A percentile compares a stretch with the other conserved stretches of the same genome.
Conservation (phyloP, 176 grass and related monocot species). For the Coix lacrymajobi region DNA sequence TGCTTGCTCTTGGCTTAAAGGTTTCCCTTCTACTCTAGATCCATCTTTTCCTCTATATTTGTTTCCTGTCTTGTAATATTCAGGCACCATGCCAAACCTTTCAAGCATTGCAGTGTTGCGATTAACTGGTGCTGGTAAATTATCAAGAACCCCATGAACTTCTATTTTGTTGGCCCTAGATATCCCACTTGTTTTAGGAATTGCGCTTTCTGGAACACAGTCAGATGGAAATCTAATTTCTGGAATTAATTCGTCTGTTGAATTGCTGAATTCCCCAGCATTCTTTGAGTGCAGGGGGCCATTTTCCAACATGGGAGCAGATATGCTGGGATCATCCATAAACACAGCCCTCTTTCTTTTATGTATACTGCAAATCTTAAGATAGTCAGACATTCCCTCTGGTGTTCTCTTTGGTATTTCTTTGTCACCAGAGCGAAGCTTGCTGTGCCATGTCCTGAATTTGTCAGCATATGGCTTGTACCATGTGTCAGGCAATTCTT, state of each 20-base stretch:
- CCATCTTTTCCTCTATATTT: conserved; percentile 91
- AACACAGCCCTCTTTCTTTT: conserved; percentile 85
- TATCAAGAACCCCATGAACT: conserved; percentile 84
- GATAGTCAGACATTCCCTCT: conserved; percentile 80
- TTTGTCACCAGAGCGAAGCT: conserved; percentile 51
- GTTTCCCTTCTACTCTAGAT: conserved; percentile 62
- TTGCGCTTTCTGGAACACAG: conserved; percentile 90
- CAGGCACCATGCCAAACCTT: conserved; percentile 95
- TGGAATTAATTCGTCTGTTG: conserved; percentile 75
- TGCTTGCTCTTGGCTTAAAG: conserved; percentile 72
- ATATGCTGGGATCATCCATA: conserved; percentile 38
- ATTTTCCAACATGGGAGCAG: conserved; percentile 38
- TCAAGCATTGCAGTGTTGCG: conserved; percentile 94
- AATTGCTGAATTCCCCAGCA: conserved; percentile 52
- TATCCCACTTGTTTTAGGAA: conserved; percentile 50
- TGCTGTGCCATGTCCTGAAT: conserved; percentile 61
- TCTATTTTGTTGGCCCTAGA: conserved; percentile 56
- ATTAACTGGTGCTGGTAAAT: conserved; percentile 73
- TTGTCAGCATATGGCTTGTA: conserved; percentile 78
- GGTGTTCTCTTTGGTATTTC: conserved; percentile 82
- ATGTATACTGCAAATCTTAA: conserved; percentile 67
- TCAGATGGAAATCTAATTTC: conserved; percentile 84
- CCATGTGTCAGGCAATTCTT: conserved; percentile 66
- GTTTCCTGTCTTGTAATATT: conserved; percentile 88
- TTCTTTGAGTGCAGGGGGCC: conserved; percentile 47